These are phyloP conservation scores for bread wheat (Triticum aestivum) DNA, from an alignment of 176 grass and related monocot genomes.

Conservation along the genomic window IWGSC_CS_RefSeq_v2.1 NC_057814.1:20440137-20440636, in stretches of 20 bases:
- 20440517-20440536: too few relatives aligned
- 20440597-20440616: too few relatives aligned
- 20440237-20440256: neutral
- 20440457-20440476: too few relatives aligned
- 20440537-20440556: too few relatives aligned
- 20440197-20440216: neutral
- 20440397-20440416: too few relatives aligned
- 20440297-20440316: neutral
- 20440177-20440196: neutral
- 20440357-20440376: neutral
- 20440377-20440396: neutral
- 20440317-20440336: neutral
- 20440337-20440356: neutral
- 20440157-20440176: neutral
- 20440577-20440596: too few relatives aligned
- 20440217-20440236: neutral
- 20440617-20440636: too few relatives aligned
- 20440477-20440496: too few relatives aligned
- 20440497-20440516: too few relatives aligned
- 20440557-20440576: too few relatives aligned
- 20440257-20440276: neutral
- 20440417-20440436: too few relatives aligned
- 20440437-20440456: too few relatives aligned
- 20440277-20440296: neutral
- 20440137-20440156: constrained; percentile 60